phyloP scores from a whole-genome alignment of 352 stramenopile genomes.

The Pythium aphanidermatum region DNA sequence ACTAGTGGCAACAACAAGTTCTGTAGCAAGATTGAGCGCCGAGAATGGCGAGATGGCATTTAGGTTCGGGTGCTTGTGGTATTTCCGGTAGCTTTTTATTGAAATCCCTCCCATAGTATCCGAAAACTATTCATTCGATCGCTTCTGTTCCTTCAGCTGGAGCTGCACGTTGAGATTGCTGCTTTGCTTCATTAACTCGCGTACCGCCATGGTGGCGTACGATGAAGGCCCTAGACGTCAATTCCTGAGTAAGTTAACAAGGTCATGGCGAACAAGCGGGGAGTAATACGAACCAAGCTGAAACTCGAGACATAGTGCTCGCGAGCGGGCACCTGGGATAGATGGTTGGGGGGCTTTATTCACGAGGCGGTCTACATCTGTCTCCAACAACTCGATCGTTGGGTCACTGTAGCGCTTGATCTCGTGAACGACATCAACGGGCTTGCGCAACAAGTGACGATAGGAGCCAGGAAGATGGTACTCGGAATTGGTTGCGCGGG shows the following conservation, averaged over 20 bases:
- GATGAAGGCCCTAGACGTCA: conserved; percentile 56
- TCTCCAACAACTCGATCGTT: conserved; percentile 88
- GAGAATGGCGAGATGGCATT: conserved; percentile 52
- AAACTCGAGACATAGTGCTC: conserved; percentile 78
- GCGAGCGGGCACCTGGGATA: conserved; percentile 52
- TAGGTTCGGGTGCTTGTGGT: conserved; percentile 6
- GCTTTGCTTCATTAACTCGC: conserved; percentile 94
- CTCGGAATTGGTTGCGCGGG: conserved; percentile 76
- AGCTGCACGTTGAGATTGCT: conserved; percentile 75
- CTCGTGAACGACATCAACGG: conserved; percentile 84
- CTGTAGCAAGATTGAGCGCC: conserved; percentile 78
- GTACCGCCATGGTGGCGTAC: conserved; percentile 95
- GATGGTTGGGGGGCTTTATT: conserved; percentile 31
- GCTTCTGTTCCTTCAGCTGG: conserved; percentile 37
- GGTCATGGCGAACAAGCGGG: too few relatives aligned
- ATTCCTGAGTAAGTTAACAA: too few relatives aligned
- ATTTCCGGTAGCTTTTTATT: conserved; percentile 1
- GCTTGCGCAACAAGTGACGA: conserved; percentile 88
- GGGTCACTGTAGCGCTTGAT: conserved; percentile 92
- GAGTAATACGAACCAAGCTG: conserved; percentile 41
- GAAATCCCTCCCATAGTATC: too few relatives aligned
- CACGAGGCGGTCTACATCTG: conserved; percentile 86
- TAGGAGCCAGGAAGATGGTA: conserved; percentile 93
- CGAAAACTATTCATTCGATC: too few relatives aligned
- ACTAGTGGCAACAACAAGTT: conserved; percentile 71